Evolutionary conservation across 2,329 filamentous ascomycete genomes (phyloP).

Genomic region (Fusarium dlaminii): DNA sequence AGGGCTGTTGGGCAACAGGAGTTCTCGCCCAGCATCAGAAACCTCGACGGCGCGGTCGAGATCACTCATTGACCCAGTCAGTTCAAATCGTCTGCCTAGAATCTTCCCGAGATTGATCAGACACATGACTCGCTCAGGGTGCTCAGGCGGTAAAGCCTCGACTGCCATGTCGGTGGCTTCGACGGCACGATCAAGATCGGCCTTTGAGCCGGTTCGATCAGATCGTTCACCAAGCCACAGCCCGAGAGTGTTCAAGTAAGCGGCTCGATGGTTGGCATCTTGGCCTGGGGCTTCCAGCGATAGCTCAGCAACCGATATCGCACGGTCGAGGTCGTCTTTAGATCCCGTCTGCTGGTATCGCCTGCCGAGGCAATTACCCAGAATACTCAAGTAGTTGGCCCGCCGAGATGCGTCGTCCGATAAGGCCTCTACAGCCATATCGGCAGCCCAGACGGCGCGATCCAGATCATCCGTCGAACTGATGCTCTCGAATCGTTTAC

Average conservation of each 20-base stretch:
- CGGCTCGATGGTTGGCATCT: neutral
- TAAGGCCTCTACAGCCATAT: neutral
- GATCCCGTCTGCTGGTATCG: neutral
- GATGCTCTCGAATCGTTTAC: neutral
- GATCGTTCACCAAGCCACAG: neutral
- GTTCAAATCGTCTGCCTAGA: neutral
- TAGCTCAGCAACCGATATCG: neutral
- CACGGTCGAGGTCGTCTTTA: neutral
- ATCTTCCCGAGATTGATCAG: neutral
- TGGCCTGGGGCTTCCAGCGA: neutral
- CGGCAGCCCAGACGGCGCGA: neutral
- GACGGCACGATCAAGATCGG: neutral
- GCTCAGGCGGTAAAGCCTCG: neutral
- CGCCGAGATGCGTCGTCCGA: neutral
- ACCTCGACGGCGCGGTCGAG: accelerated
- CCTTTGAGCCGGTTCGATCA: neutral
- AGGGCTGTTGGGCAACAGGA: neutral
- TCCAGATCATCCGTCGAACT: neutral
- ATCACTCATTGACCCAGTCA: neutral
- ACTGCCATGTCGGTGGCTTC: neutral
- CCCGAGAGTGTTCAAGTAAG: neutral
- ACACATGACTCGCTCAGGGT: neutral
- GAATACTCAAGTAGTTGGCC: neutral
- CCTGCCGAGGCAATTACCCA: neutral
- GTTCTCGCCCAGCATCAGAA: neutral